Evolutionary conservation across 2,329 filamentous ascomycete genomes (phyloP), one percentile per base, ranked within the genome.

Genomic region (Tothia fuscella): DNA sequence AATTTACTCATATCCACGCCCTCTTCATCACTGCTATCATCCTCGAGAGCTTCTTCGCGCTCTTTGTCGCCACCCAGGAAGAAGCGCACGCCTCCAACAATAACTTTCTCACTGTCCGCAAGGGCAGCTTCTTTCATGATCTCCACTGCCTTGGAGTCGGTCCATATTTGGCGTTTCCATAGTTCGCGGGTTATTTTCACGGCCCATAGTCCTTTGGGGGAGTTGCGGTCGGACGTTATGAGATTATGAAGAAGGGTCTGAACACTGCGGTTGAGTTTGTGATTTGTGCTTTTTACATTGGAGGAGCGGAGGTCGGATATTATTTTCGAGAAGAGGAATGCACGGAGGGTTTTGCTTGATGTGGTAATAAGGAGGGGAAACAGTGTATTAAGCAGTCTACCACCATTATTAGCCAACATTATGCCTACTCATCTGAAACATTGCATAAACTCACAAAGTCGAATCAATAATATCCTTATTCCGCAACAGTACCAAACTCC

Each of bases 111-210:
- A 51, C 95, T 93, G 39, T 94, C 82, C 3, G 85, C 78, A 43
- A 98, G 65, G 42, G 81, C 79, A 0, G 89, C 87, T 62, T 94
- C 83, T 63, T 93, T 93, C 88, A 98, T 96, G 49, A 96, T 84
- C 54, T 94, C 87, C n/a, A 96, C 91, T 0, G 89, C 80, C 59
- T 88, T 91, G 2, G 87, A 76, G 54, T 98, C 91, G 7, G 83
- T 86, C 91, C 91, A 98, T 48, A 96, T 80, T 53, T 95, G 88
- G 35, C 89, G 76, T 63, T 88, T 93, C 91, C 91, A 98, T 55
- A 98, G 68, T 65, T 98, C 91, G 47, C 89, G 75, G 3, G 88
- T 93, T 49, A 98, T 74, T 62, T 95, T 95, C 47, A 95, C 86
- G 3, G 91, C 87, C 91, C 91, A 98, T 38, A 98, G 71, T 3